A percentile compares a stretch with the other conserved stretches of the same genome.
Conservation (phyloP, 306 rosid genomes). For the Quercus robur region DNA sequence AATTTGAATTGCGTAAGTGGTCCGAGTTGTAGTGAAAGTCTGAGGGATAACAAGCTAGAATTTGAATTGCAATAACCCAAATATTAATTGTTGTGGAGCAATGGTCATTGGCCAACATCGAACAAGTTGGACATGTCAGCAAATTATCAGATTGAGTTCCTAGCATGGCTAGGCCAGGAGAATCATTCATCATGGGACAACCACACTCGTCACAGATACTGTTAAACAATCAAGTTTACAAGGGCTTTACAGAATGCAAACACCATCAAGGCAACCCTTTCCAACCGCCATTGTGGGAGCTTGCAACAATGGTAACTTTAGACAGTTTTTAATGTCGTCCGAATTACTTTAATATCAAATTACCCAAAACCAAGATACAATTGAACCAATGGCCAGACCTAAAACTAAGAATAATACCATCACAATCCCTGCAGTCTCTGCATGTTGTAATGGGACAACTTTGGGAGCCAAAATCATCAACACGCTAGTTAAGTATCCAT, state of each 20-base stretch:
- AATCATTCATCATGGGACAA: too few species aligned
- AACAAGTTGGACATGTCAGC: too few species aligned
- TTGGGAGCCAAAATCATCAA: constrained; percentile 83
- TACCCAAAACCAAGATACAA: constrained; percentile 90
- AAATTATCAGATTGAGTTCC: too few species aligned
- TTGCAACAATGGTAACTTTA: background rate
- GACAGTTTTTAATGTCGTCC: background rate
- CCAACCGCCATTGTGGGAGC: background rate
- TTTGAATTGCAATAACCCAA: too few species aligned
- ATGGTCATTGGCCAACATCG: too few species aligned
- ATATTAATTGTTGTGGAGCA: too few species aligned
- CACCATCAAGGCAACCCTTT: background rate
- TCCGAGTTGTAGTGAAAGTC: too few species aligned
- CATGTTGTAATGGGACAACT: constrained; percentile 61
- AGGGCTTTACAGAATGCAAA: background rate
- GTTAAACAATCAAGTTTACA: background rate
- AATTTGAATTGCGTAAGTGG: too few species aligned
- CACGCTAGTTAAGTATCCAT: constrained; percentile 85
- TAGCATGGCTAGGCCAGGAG: too few species aligned
- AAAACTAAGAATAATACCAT: constrained; percentile 62
- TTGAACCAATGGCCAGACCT: constrained; percentile 76
- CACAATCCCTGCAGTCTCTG: constrained; percentile 84
- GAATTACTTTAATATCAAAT: constrained; percentile 39
- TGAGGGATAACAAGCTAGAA: too few species aligned
- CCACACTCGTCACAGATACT: background rate